Percentiles rank a stretch among this genome's conserved stretches.
Evolutionary conservation across 805 yeast genomes (phyloP).

Genomic region (Pichia thaimueangensis): DNA sequence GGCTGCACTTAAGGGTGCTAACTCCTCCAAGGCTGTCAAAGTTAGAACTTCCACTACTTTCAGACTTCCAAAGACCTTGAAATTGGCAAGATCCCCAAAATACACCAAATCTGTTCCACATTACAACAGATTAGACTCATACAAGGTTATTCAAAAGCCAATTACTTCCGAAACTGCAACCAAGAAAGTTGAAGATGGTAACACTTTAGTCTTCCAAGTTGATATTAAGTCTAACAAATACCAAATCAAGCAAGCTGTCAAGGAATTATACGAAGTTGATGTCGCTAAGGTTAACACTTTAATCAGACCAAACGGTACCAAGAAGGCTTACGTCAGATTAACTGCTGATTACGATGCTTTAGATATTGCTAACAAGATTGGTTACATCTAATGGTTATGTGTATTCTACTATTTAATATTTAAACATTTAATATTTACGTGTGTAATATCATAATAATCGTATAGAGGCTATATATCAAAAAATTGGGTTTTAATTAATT

Average conservation of each 20-base stretch:
- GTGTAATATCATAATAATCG: no score
- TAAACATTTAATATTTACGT: no score
- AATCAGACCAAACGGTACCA: constrained; percentile 98
- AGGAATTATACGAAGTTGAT: constrained; percentile 97
- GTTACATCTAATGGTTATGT: constrained; percentile 70
- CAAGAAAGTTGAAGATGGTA: constrained; percentile 99
- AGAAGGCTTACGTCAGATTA: constrained; percentile 98
- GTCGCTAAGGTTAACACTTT: constrained; percentile 92
- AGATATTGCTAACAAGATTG: constrained; percentile 99
- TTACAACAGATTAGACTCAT: constrained; percentile 93
- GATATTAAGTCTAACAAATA: constrained; percentile 95
- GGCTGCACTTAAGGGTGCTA: constrained; percentile 96
- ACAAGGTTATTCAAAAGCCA: constrained; percentile 91
- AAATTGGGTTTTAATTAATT: no score
- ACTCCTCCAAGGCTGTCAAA: constrained; percentile 83
- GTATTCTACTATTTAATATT: no score
- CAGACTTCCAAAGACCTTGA: constrained; percentile 96
- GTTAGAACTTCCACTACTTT: constrained; percentile 93
- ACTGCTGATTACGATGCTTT: constrained; percentile 99
- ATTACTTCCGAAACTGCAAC: constrained; percentile 97
- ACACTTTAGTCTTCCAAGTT: constrained; percentile 98
- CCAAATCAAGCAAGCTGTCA: constrained; percentile 97
- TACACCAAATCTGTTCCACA: constrained; percentile 97
- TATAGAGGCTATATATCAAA: not conserved
- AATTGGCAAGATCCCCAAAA: constrained; percentile 89